Evolutionary conservation across 768 basidiomycete species (phyloP), one percentile per base, ranked within the genome.

Genomic region (Pilatotrama ljubarskyi): DNA sequence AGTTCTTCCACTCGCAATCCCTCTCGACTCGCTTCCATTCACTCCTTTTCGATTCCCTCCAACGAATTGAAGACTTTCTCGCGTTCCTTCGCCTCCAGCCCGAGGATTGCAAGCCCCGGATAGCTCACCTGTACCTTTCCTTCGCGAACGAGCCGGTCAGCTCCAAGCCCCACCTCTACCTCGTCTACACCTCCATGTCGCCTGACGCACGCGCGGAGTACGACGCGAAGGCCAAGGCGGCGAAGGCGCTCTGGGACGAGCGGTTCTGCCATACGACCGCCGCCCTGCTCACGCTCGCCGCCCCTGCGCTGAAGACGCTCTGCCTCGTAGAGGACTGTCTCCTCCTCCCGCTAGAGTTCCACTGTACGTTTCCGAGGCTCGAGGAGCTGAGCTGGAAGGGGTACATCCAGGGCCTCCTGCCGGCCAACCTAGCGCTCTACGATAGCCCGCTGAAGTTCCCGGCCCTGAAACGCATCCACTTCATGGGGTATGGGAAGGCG

Each of bases 51-150:
- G 8, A 42, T 1, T 36, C 47, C 24, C 29, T 50, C 10, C n/a
- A 20, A 22, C 22, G n/a, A 17, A 0, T 51, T 0, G 48, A 58
- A 20, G 38, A 17, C 24, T 50, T 58, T 20, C 26, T 56, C 1
- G 20, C 35, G 2, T 38, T 44, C 32, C 26, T 46, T 5, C 40
- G 41, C 11, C 24, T 18, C 7, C 47, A 48, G 55, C 22, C 44
- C n/a, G 9, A 26, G 24, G 25, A 26, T 29, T 40, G 8, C 37
- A 35, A 49, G 2, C 55, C 46, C 3, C 24, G 13, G n/a, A 57
- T 57, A 20, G 15, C 32, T 7, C 55, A 57, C 36, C 55, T 57
- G 9, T 57, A 49, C 46, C 25, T 50, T 10, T 50, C 49, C 18
- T 37, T 36, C 18, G 4, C 18, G 8, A 26, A 42, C 18, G n/a